Evolutionary conservation across 202 grass and related monocot species (phyloP).

Genomic region (Schoenoplectus triqueter): DNA sequence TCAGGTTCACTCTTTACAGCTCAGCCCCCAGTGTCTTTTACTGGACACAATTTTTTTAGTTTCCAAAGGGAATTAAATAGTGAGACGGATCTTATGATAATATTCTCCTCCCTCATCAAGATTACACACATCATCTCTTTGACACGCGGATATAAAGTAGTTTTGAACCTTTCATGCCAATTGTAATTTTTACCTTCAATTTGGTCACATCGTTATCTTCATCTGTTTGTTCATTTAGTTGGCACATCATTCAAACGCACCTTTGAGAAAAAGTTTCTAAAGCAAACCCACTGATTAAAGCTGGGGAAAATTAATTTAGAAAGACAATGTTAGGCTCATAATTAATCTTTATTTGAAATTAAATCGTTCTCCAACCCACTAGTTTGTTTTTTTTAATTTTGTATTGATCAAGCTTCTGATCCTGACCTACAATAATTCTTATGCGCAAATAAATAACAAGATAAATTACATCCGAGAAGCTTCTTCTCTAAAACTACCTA

Average conservation of each 20-base stretch:
- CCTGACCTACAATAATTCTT: too few relatives aligned
- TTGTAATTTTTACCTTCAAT: background rate
- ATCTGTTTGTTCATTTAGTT: slow-evolving; percentile 14
- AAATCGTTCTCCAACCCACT: too few relatives aligned
- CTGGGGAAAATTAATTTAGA: background rate
- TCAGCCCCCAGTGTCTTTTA: too few relatives aligned
- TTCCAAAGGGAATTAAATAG: too few relatives aligned
- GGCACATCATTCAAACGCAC: background rate
- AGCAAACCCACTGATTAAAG: slow-evolving; percentile 31
- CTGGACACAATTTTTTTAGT: too few relatives aligned
- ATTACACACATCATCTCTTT: background rate
- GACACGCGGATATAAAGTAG: background rate
- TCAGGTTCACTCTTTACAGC: too few relatives aligned
- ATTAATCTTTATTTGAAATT: too few relatives aligned
- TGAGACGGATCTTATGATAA: background rate
- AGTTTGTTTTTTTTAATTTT: too few relatives aligned
- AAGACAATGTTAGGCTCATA: background rate
- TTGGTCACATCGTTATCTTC: background rate
- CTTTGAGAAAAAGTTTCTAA: background rate
- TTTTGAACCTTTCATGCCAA: background rate
- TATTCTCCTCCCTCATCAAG: background rate
- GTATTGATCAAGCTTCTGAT: too few relatives aligned
- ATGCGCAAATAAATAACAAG: too few relatives aligned
- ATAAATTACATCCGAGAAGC: too few relatives aligned
- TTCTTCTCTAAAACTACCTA: too few relatives aligned